Base-by-base conservation (phyloP, 306 rosid species). In the Quercus mongolica region DNA sequence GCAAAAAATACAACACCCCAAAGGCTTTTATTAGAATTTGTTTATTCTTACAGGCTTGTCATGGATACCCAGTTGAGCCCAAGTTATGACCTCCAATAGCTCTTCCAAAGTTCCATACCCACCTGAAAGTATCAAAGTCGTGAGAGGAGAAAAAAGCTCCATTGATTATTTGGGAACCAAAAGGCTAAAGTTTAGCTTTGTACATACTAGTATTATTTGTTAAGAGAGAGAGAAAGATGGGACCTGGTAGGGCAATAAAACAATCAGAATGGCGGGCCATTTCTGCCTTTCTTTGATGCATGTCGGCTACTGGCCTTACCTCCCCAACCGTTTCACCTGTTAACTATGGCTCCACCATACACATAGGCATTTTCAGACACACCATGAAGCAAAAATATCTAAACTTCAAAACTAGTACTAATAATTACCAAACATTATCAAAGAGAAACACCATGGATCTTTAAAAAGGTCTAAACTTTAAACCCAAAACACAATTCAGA, bases 241-340 rank as follows among this genome's bases (percentile, higher is more conserved):
- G 82, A 88, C 92, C 92, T 80, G 92, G 90, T 51, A 89, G 80
- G 35, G 92, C 92, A 69, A 89, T 87, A 31, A 86, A 89, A 68
- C 89, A 84, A 87, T 89, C 92, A 51, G 92, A 84, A 78, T 85
- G 89, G 81, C 89, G 90, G 70, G 92, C 92, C 92, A 89, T 89
- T 83, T 87, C 90, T n/a, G 92, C 92, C 63, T 89, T 89, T 54
- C 90, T 80, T 83, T 89, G 86, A 77, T 89, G 92, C 92, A 89
- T 89, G 85, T 81, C 89, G 30, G 89, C 87, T 62, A 89, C 90
- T 44, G 88, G 79, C 79, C 74, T 84, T 17, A 86, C 87, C 67
- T 86, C 90, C 17, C 92, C 90, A 56, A 86, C 84, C 17, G 92
- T 89, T 79, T 89, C 92, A 14, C 92, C 92, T 11, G 90, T 86